Evolutionary conservation across 2,329 filamentous ascomycete genomes (phyloP).

Genomic region (Calycina herbarum): DNA sequence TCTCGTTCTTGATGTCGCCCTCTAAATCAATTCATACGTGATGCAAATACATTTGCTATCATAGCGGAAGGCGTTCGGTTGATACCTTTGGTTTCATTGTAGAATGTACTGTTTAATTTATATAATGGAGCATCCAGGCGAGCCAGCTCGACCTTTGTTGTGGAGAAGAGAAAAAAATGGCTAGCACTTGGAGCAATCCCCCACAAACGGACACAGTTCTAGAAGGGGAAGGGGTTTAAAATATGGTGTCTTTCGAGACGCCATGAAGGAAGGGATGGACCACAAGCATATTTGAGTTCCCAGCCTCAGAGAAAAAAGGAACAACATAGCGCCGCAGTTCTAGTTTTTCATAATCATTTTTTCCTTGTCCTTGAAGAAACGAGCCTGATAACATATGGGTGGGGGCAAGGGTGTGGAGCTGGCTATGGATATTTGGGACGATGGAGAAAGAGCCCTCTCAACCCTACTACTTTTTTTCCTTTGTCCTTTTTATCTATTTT

Average conservation of each 20-base stretch:
- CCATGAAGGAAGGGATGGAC: conserved; percentile 11
- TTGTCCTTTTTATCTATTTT: conserved; percentile 15
- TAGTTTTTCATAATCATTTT: neutral
- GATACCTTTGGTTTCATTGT: conserved; percentile 41
- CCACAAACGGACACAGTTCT: conserved; percentile 26
- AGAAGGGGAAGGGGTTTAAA: conserved; percentile 8
- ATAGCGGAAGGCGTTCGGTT: conserved; percentile 42
- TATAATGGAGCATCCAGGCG: conserved; percentile 38
- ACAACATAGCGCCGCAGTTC: neutral
- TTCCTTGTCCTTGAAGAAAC: neutral
- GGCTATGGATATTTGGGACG: neutral
- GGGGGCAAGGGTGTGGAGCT: neutral
- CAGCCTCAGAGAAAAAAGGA: conserved; percentile 18
- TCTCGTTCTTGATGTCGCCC: conserved; percentile 90
- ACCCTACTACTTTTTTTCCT: neutral
- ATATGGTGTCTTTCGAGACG: conserved; percentile 10
- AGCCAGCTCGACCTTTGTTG: conserved; percentile 24
- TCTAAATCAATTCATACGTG: conserved; percentile 47
- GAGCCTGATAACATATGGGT: neutral
- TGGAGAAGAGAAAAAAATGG: neutral
- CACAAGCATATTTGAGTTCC: conserved; percentile 10
- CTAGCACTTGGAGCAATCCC: conserved; percentile 2
- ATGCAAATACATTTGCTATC: conserved; percentile 39
- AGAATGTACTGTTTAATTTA: conserved; percentile 43
- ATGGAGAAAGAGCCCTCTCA: neutral